A percentile compares a stretch with the other conserved stretches of the same genome.
Evolutionary conservation across 2,329 filamentous ascomycete genomes (phyloP).

Genomic region (Penicillium sp.): DNA sequence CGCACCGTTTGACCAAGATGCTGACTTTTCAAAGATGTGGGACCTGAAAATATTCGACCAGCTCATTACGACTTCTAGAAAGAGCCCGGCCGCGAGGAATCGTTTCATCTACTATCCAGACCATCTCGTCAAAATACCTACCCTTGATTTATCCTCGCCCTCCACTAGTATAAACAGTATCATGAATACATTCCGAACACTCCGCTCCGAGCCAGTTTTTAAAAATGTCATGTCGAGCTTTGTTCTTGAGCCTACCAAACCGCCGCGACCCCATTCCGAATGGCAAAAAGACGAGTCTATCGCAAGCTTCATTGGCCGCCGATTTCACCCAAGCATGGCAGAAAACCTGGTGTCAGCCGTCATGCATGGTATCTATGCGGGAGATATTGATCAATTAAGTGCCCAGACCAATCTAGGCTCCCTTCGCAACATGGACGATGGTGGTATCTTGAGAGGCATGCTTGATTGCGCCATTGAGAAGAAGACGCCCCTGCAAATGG

Average conservation of each 20-base stretch:
- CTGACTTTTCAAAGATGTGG: slow-evolving; percentile 49
- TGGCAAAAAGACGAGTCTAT: slow-evolving; percentile 63
- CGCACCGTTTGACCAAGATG: slow-evolving; percentile 8
- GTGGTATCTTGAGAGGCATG: slow-evolving; percentile 17
- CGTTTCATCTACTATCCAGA: slow-evolving; percentile 89
- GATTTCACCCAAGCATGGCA: slow-evolving; percentile 55
- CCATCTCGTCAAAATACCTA: slow-evolving; percentile 57
- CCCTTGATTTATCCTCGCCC: slow-evolving; percentile 50
- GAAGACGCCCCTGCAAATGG: slow-evolving; percentile 15
- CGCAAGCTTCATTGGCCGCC: slow-evolving; percentile 61
- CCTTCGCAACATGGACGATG: slow-evolving; percentile 49
- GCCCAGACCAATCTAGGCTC: slow-evolving; percentile 61
- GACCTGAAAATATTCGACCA: slow-evolving; percentile 57
- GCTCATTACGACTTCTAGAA: slow-evolving; percentile 53
- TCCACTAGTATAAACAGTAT: slow-evolving; percentile 32
- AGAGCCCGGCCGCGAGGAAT: slow-evolving; percentile 55
- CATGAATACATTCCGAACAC: slow-evolving; percentile 27
- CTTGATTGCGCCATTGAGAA: slow-evolving; percentile 9
- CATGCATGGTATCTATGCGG: slow-evolving; percentile 88
- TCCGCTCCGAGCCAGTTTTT: slow-evolving; percentile 58
- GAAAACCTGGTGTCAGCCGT: slow-evolving; percentile 73
- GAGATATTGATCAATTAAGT: slow-evolving; percentile 79
- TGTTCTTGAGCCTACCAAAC: slow-evolving; percentile 30
- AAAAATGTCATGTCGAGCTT: slow-evolving; percentile 43
- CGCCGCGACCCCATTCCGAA: slow-evolving; percentile 35